Evolutionary conservation across 2,329 filamentous ascomycete genomes (phyloP).

Genomic region (Neopestalotiopsis sp.): DNA sequence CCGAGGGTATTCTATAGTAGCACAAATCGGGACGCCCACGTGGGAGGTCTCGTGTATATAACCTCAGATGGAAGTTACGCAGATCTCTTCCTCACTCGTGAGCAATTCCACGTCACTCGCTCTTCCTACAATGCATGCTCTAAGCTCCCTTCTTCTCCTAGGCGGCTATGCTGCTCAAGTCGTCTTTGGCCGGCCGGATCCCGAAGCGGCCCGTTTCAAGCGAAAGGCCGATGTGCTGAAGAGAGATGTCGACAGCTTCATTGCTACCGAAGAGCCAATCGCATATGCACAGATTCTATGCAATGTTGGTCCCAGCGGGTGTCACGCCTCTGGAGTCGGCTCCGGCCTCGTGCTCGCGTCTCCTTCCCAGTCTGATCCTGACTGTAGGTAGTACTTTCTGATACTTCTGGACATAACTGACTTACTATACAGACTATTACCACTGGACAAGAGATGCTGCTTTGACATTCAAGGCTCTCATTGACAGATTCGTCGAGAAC

Average conservation of each 20-base stretch:
- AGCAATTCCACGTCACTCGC: constrained; percentile 32
- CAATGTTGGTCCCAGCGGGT: constrained; percentile 63
- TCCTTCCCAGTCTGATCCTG: constrained; percentile 56
- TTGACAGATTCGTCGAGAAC: constrained; percentile 66
- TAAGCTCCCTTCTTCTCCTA: constrained; percentile 55
- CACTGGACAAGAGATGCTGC: constrained; percentile 81
- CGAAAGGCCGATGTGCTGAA: constrained; percentile 45
- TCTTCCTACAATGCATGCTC: constrained; percentile 54
- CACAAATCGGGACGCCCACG: constrained; percentile 8
- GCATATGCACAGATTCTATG: constrained; percentile 58
- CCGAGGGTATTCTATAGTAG: constrained; percentile 15
- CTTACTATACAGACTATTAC: constrained; percentile 64
- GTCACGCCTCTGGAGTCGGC: constrained; percentile 50
- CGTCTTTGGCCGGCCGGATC: constrained; percentile 51
- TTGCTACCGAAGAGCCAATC: constrained; percentile 56
- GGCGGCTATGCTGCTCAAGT: constrained; percentile 57
- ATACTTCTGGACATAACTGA: not conserved
- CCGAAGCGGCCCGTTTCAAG: constrained; percentile 34
- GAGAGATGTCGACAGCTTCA: constrained; percentile 56
- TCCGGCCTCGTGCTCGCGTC: constrained; percentile 62
- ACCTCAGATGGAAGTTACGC: constrained; percentile 31
- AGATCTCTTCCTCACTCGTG: constrained; percentile 19
- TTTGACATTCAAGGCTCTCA: constrained; percentile 70
- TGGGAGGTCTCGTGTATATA: constrained; percentile 30
- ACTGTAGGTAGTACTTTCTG: constrained; percentile 50